Conservation (phyloP, 768 basidiomycete genomes). For the Trametes coccinea region DNA sequence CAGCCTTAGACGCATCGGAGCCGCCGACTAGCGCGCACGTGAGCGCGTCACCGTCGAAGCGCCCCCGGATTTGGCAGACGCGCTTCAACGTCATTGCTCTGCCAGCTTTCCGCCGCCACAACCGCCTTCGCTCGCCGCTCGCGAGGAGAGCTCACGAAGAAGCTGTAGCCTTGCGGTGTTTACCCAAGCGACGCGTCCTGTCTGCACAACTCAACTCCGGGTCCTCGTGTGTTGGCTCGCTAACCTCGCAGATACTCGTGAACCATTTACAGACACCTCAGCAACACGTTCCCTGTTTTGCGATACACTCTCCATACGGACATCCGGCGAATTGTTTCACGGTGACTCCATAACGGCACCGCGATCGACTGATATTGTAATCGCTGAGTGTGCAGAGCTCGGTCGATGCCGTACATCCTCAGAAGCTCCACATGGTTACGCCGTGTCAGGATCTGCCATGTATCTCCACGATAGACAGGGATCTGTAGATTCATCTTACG, state of each 20-base stretch:
- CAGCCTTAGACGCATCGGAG: constrained; percentile 12
- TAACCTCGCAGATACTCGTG: background rate
- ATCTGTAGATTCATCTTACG: constrained; percentile 10
- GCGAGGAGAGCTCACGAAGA: background rate
- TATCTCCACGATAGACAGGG: background rate
- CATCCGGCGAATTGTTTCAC: constrained; percentile 1
- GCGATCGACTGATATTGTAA: background rate
- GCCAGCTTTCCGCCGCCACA: constrained; percentile 4
- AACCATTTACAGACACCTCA: background rate
- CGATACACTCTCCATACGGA: background rate
- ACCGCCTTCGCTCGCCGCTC: constrained; percentile 7
- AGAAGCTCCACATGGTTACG: background rate
- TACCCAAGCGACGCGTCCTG: background rate
- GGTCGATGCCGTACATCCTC: too few species aligned
- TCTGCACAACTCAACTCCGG: background rate
- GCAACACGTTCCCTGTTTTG: background rate
- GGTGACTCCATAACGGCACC: background rate
- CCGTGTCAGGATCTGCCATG: constrained; percentile 19
- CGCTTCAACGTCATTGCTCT: constrained; percentile 16
- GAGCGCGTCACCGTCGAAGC: constrained; percentile 13
- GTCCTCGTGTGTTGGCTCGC: background rate
- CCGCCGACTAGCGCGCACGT: constrained; percentile 18
- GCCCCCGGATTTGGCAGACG: constrained; percentile 11
- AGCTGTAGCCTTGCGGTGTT: constrained; percentile 19
- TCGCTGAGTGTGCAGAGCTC: background rate